These are phyloP conservation scores for Apiospora malaysiana DNA, from an alignment of 2,329 filamentous ascomycete species.

Conservation along the genomic window DNA sequence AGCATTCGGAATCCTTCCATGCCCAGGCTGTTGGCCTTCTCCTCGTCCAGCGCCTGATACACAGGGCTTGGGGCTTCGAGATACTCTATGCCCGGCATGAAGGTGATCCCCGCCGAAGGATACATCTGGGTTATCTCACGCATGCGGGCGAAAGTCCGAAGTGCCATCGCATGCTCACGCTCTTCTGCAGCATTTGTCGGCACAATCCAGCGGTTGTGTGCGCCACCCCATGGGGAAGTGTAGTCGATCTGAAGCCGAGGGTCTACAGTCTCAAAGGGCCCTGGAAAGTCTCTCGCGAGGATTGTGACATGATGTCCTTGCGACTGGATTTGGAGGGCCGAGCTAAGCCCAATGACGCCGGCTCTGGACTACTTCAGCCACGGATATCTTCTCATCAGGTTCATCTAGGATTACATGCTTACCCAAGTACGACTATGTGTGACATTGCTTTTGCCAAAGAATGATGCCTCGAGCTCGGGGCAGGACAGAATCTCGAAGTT, in stretches of 20 bases:
- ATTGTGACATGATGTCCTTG: constrained; percentile 48
- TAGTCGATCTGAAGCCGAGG: constrained; percentile 52
- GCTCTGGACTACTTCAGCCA: constrained; percentile 45
- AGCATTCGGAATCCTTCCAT: constrained; percentile 48
- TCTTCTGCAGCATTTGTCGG: constrained; percentile 41
- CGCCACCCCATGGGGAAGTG: constrained; percentile 63
- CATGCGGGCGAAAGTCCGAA: constrained; percentile 52
- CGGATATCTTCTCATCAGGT: neutral
- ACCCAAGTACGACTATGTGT: constrained; percentile 15
- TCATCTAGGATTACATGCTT: neutral
- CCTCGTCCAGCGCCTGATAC: constrained; percentile 45
- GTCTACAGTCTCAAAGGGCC: constrained; percentile 52
- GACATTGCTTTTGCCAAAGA: neutral
- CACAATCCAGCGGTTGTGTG: constrained; percentile 60
- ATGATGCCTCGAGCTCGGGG: neutral
- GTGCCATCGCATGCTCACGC: constrained; percentile 50
- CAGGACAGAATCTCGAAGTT: neutral
- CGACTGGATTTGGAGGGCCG: constrained; percentile 52
- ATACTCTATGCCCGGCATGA: constrained; percentile 57
- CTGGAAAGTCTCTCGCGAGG: constrained; percentile 53
- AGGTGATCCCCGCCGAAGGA: constrained; percentile 53
- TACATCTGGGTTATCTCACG: constrained; percentile 35
- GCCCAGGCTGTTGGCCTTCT: constrained; percentile 39
- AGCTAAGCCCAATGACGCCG: constrained; percentile 58
- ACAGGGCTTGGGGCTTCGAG: constrained; percentile 51